Conservation (phyloP, 148 eudicot genomes). For the Vaccinium corymbosum region DNA sequence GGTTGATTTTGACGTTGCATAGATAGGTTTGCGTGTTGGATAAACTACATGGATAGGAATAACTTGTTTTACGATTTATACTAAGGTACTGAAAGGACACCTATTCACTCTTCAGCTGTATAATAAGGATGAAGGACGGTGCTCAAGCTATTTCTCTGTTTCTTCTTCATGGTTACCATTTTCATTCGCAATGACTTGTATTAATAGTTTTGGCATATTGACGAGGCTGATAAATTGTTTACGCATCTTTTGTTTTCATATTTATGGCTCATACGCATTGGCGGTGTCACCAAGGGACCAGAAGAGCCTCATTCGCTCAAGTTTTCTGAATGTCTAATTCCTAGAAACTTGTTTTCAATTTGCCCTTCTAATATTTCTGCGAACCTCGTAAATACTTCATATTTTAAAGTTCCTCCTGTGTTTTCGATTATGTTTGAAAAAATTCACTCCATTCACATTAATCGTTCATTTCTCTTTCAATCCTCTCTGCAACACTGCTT, state of each 20-base stretch:
- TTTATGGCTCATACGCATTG: neutral
- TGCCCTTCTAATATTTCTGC: neutral
- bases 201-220: neutral
- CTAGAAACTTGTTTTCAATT: too few relatives aligned
- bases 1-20: neutral
- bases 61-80: neutral
- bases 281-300: neutral
- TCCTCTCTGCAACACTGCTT: neutral
- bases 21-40: neutral
- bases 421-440: neutral
- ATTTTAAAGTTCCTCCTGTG: neutral
- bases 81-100: neutral
- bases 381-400: neutral
- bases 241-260: neutral
- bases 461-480: neutral
- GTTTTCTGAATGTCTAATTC: neutral
- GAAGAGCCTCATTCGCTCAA: neutral
- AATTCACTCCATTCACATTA: neutral
- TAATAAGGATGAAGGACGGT: too few relatives aligned
- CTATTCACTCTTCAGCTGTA: neutral
- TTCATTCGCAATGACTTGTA: neutral
- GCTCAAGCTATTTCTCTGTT: neutral
- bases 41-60: conserved; percentile 2
- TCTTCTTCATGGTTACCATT: neutral
- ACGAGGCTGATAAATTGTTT: neutral